phyloP scores from a whole-genome alignment of 169 alveolate species.

The Plasmodium gonderi region DNA sequence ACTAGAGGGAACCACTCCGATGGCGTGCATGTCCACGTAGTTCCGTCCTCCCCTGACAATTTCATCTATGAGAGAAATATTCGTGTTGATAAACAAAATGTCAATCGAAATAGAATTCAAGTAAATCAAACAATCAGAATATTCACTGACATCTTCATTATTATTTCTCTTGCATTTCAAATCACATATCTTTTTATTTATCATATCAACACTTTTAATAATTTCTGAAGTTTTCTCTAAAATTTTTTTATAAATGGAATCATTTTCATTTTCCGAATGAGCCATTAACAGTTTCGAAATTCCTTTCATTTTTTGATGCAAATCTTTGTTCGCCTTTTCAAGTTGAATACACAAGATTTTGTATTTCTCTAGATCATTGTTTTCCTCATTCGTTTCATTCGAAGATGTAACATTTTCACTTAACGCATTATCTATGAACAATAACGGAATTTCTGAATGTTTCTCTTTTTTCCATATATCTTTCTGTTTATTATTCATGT shows the following conservation, averaged over 20 bases:
- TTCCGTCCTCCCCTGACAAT: background rate
- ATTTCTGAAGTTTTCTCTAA: conserved; percentile 19
- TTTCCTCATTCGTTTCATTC: too few species aligned
- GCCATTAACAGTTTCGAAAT: background rate
- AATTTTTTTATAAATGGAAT: conserved; percentile 14
- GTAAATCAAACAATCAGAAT: conserved; percentile 5
- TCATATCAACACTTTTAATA: conserved; percentile 10
- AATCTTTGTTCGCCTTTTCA: background rate
- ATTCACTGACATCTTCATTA: background rate
- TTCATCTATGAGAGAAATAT: background rate
- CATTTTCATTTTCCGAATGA: background rate
- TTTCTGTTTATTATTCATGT: too few species aligned
- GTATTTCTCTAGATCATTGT: background rate
- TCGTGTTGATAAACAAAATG: conserved; percentile 11
- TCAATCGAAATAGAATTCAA: conserved; percentile 22
- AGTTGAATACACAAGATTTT: background rate
- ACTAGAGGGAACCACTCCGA: background rate
- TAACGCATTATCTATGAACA: too few species aligned
- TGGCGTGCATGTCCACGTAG: background rate
- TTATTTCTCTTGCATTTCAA: background rate
- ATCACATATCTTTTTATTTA: conserved; percentile 5
- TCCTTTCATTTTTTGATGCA: background rate
- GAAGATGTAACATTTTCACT: too few species aligned
- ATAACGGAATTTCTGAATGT: too few species aligned
- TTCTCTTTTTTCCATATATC: too few species aligned